phyloP scores from a whole-genome alignment of 2,329 filamentous ascomycete species.

The Beauveria asiatica region DNA sequence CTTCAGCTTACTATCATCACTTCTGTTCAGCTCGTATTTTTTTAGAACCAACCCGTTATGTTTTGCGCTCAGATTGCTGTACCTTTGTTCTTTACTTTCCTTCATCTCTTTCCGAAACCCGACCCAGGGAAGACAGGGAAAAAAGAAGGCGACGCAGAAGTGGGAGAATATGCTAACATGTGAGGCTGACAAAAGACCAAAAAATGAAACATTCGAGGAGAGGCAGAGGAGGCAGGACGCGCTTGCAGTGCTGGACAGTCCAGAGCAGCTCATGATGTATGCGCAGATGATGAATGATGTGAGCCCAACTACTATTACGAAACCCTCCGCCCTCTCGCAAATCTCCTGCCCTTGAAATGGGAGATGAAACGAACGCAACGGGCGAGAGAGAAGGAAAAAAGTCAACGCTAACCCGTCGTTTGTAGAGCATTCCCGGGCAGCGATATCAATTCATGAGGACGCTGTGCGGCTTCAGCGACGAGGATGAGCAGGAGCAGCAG shows the following conservation, averaged over 20 bases:
- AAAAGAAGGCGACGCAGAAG: neutral
- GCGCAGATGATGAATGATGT: conserved; percentile 47
- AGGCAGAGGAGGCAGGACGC: conserved; percentile 41
- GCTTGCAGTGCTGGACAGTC: conserved; percentile 44
- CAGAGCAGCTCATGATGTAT: conserved; percentile 52
- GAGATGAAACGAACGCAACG: neutral
- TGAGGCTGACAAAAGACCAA: neutral
- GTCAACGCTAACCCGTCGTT: neutral
- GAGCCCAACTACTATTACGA: neutral
- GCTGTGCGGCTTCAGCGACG: conserved; percentile 40
- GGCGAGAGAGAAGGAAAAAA: neutral
- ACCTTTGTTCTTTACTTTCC: too few species aligned
- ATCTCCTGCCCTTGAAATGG: too few species aligned
- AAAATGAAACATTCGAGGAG: conserved; percentile 32
- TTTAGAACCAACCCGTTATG: too few species aligned
- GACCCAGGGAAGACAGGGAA: neutral
- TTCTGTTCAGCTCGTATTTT: too few species aligned
- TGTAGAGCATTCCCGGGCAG: conserved; percentile 46
- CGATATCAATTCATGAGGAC: conserved; percentile 48
- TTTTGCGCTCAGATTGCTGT: too few species aligned
- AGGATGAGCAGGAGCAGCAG: neutral
- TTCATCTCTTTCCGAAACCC: too few species aligned
- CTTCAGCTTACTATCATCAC: too few species aligned
- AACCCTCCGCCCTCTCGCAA: neutral
- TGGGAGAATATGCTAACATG: neutral